Conservation (phyloP, 495 filamentous ascomycete species). For the Bryoglossum gracile region DNA sequence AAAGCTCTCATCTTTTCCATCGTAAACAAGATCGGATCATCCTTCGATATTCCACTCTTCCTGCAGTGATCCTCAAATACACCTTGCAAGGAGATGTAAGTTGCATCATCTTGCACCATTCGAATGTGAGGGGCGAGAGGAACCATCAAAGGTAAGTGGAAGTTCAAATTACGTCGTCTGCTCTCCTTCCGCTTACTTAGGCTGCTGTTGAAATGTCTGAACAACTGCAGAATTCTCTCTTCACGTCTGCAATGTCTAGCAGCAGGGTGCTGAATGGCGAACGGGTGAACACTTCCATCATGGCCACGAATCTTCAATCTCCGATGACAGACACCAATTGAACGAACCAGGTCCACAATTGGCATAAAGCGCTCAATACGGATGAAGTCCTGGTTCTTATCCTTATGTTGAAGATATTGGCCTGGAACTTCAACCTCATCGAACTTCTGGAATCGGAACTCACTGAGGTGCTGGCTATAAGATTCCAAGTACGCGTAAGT, state of each 20-base stretch:
- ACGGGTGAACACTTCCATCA: slow-evolving; percentile 89
- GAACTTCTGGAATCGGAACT: slow-evolving; percentile 94
- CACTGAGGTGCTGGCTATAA: slow-evolving; percentile 83
- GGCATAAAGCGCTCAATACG: slow-evolving; percentile 95
- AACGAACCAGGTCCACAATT: slow-evolving; percentile 83
- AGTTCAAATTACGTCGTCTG: slow-evolving; percentile 85
- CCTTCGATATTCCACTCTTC: slow-evolving; percentile 76
- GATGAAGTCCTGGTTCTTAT: slow-evolving; percentile 98
- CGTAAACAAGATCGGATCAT: slow-evolving; percentile 88
- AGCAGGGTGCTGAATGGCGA: slow-evolving; percentile 92
- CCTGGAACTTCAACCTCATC: slow-evolving; percentile 98
- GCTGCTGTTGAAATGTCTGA: slow-evolving; percentile 91
- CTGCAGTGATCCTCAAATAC: slow-evolving; percentile 95
- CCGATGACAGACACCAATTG: slow-evolving; percentile 81
- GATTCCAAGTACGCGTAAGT: slow-evolving; percentile 63
- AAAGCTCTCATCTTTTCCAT: slow-evolving; percentile 84
- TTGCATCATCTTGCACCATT: slow-evolving; percentile 88
- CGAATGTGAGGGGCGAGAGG: slow-evolving; percentile 89
- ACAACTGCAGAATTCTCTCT: slow-evolving; percentile 92
- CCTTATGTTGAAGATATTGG: slow-evolving; percentile 91
- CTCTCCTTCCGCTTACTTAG: slow-evolving; percentile 89
- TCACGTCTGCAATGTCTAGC: slow-evolving; percentile 86
- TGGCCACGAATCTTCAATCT: slow-evolving; percentile 95
- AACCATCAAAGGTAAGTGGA: slow-evolving; percentile 91
- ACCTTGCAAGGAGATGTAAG: slow-evolving; percentile 88